Percentiles rank a stretch among this genome's conserved stretches.
Evolutionary conservation across 257 asterid genomes (phyloP).

Genomic region (Henckelia pumila): DNA sequence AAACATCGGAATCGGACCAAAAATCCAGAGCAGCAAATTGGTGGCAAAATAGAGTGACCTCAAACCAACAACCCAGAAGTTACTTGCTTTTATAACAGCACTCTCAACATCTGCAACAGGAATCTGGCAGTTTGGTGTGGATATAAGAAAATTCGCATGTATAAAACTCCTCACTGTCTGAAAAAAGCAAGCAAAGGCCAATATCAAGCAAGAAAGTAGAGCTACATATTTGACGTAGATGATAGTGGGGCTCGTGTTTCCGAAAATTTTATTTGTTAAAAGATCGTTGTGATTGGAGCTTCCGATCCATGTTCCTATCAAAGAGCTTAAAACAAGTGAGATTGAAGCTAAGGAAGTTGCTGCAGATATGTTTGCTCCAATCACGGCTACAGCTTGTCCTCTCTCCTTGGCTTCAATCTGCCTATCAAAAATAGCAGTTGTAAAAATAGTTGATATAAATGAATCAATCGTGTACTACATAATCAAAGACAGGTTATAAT

Average conservation of each 20-base stretch:
- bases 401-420: too few species aligned
- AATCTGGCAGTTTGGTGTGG: background rate
- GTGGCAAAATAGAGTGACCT: slow-evolving; percentile 51
- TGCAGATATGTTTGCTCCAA: too few species aligned
- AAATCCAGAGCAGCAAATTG: slow-evolving; percentile 51
- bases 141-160: slow-evolving; percentile 47
- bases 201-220: slow-evolving; percentile 41
- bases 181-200: slow-evolving; percentile 49
- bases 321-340: too few species aligned
- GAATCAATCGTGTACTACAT: too few species aligned
- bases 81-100: background rate
- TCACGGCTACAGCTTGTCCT: too few species aligned
- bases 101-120: background rate
- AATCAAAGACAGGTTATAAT: background rate
- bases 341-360: too few species aligned
- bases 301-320: slow-evolving; percentile 58
- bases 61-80: background rate
- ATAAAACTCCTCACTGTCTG: slow-evolving; percentile 43
- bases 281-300: slow-evolving; percentile 31
- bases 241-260: slow-evolving; percentile 34
- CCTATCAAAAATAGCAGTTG: too few species aligned
- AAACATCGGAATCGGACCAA: slow-evolving; percentile 56
- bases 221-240: slow-evolving; percentile 40
- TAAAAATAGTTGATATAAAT: too few species aligned
- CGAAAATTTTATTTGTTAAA: slow-evolving; percentile 36